Conservation (phyloP, 2,329 filamentous ascomycete genomes). For the Didymella keratinophila region DNA sequence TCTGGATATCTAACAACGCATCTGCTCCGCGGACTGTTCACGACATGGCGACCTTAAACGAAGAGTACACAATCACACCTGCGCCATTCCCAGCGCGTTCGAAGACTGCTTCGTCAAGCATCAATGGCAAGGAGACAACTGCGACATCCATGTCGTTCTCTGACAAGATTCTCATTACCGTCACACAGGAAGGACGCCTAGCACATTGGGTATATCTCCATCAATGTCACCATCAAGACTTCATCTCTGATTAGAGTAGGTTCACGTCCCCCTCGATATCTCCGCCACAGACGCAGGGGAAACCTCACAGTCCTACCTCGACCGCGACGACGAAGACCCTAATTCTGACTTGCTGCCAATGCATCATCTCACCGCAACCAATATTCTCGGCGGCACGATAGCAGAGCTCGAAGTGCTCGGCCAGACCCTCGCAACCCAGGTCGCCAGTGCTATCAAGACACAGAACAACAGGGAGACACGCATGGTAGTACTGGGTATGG, state of each 20-base stretch:
- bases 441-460: slow-evolving; percentile 79
- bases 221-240: background rate
- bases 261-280: slow-evolving; percentile 79
- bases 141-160: slow-evolving; percentile 77
- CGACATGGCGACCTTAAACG: slow-evolving; percentile 23
- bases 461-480: slow-evolving; percentile 70
- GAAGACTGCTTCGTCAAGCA: slow-evolving; percentile 61
- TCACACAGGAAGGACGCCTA: slow-evolving; percentile 83
- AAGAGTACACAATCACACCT: slow-evolving; percentile 34
- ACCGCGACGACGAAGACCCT: slow-evolving; percentile 55
- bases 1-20: too few relatives aligned
- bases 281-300: slow-evolving; percentile 70
- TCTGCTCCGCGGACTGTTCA: too few relatives aligned
- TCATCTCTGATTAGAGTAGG: slow-evolving; percentile 54
- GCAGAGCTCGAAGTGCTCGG: slow-evolving; percentile 82
- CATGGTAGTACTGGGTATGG: slow-evolving; percentile 66
- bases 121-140: slow-evolving; percentile 75
- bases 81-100: slow-evolving; percentile 74
- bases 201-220: slow-evolving; percentile 81
- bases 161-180: slow-evolving; percentile 89
- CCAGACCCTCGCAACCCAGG: slow-evolving; percentile 87
- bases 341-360: slow-evolving; percentile 70
- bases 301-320: slow-evolving; percentile 53
- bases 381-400: slow-evolving; percentile 83
- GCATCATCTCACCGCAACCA: slow-evolving; percentile 83